phyloP scores from a whole-genome alignment of 495 filamentous ascomycete genomes.

The Platismatia glauca region DNA sequence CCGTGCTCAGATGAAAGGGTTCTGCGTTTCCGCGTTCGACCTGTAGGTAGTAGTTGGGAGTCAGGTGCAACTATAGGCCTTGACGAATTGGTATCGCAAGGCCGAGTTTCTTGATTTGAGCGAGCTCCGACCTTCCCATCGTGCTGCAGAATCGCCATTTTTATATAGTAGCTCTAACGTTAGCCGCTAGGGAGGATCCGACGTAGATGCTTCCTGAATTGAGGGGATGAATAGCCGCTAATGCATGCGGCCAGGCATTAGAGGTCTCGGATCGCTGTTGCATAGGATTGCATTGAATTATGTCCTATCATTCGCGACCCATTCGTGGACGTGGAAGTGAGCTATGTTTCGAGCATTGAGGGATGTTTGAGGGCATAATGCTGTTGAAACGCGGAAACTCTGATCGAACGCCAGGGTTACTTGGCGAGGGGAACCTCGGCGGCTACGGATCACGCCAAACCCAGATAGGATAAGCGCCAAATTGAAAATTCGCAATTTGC shows the following conservation, averaged over 20 bases:
- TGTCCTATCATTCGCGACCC: not conserved
- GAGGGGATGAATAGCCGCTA: not conserved
- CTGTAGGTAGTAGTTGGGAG: not conserved
- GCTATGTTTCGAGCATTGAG: not conserved
- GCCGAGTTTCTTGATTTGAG: constrained; percentile 1
- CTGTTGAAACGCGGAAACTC: not conserved
- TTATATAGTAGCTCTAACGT: not conserved
- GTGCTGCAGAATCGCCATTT: not conserved
- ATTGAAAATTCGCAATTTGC: not conserved
- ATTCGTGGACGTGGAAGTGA: not conserved
- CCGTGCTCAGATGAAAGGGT: not conserved
- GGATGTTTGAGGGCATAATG: not conserved
- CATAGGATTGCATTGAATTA: not conserved
- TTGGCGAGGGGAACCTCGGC: not conserved
- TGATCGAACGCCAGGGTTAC: not conserved
- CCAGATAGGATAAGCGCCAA: not conserved
- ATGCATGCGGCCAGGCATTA: not conserved
- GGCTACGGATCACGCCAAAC: not conserved
- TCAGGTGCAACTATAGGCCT: not conserved
- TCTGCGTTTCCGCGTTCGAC: not conserved
- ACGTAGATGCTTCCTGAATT: not conserved
- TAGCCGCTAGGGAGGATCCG: not conserved
- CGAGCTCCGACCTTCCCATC: not conserved
- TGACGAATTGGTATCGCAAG: not conserved
- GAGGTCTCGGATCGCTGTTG: not conserved